phyloP scores from a whole-genome alignment of 768 basidiomycete genomes.

The Amyloporia xantha region DNA sequence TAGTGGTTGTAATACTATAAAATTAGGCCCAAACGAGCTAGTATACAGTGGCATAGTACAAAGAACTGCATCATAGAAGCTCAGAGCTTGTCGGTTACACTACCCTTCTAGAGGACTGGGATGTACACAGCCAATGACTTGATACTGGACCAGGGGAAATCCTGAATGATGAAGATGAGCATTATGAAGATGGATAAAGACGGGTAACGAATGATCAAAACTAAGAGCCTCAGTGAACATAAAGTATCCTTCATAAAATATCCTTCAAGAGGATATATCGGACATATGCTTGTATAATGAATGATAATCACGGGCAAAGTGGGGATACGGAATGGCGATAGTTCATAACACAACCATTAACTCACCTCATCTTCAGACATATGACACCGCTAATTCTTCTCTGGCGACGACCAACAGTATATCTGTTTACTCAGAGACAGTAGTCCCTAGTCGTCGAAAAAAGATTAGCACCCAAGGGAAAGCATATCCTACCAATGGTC shows the following conservation, averaged over 20 bases:
- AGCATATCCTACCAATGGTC: slow-evolving; percentile 33
- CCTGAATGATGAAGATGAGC: too few relatives aligned
- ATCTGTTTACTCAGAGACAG: too few relatives aligned
- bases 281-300: slow-evolving; percentile 69
- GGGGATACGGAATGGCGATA: not conserved
- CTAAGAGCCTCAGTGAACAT: slow-evolving; percentile 40
- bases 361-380: not conserved
- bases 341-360: not conserved
- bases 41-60: too few relatives aligned
- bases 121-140: too few relatives aligned
- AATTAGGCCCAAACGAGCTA: too few relatives aligned
- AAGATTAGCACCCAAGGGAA: slow-evolving; percentile 36
- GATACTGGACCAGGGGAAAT: not conserved
- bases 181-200: not conserved
- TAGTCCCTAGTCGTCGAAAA: too few relatives aligned
- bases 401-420: not conserved
- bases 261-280: slow-evolving; percentile 42
- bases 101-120: too few relatives aligned
- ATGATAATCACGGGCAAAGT: slow-evolving; percentile 39
- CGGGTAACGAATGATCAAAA: not conserved
- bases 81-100: too few relatives aligned
- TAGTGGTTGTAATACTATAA: not conserved
- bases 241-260: slow-evolving; percentile 44
- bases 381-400: not conserved
- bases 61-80: too few relatives aligned